Percentiles rank a stretch among this genome's conserved stretches.
phyloP scores from a whole-genome alignment of 2,329 filamentous ascomycete genomes.

The Ophidiomyces ophidiicola region DNA sequence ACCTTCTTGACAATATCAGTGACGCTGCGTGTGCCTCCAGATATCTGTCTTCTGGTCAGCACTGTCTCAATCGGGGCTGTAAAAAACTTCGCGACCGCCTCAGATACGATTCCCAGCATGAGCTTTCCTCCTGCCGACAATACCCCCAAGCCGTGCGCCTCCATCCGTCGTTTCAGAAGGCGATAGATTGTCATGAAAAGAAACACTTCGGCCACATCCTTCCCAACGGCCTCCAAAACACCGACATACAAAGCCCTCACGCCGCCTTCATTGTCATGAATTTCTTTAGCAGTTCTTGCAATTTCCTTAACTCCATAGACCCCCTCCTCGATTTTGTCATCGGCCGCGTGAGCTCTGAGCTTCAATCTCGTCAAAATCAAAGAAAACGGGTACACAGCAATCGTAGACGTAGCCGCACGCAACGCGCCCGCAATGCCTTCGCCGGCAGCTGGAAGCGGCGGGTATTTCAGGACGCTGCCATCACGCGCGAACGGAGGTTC shows the following conservation, averaged over 20 bases:
- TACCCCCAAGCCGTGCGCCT: neutral
- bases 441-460: conserved; percentile 57
- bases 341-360: conserved; percentile 54
- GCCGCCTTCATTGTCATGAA: conserved; percentile 43
- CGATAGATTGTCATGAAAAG: conserved; percentile 59
- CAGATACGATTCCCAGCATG: conserved; percentile 42
- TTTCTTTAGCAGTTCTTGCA: conserved; percentile 24
- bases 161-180: neutral
- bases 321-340: conserved; percentile 19
- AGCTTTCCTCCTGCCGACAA: neutral
- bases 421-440: conserved; percentile 70
- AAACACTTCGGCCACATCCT: conserved; percentile 38
- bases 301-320: conserved; percentile 32
- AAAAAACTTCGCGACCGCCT: conserved; percentile 60
- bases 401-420: conserved; percentile 66
- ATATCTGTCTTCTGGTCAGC: conserved; percentile 67
- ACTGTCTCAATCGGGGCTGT: conserved; percentile 74
- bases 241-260: conserved; percentile 57
- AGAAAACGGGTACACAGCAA: conserved; percentile 68
- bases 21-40: conserved; percentile 47
- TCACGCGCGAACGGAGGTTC: neutral
- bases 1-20: conserved; percentile 41
- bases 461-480: conserved; percentile 28
- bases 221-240: conserved; percentile 50
- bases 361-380: conserved; percentile 72